phyloP scores from a whole-genome alignment of 768 basidiomycete species.

The Ramaria rubella region DNA sequence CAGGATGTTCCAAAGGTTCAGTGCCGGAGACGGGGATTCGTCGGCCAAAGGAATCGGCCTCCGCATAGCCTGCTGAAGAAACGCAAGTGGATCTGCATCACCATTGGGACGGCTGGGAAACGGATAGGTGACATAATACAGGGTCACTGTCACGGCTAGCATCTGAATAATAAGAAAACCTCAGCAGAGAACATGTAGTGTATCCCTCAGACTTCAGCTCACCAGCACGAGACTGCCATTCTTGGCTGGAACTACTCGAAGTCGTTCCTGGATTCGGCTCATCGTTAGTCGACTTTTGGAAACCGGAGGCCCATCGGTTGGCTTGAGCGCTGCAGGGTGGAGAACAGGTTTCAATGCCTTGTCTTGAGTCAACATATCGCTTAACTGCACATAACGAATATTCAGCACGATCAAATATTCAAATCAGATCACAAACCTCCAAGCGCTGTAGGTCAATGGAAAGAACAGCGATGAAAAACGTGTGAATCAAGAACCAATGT shows the following conservation, averaged over 20 bases:
- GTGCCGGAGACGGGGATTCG: slow-evolving; percentile 43
- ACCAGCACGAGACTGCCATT: slow-evolving; percentile 70
- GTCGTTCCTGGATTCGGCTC: slow-evolving; percentile 33
- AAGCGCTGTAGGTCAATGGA: slow-evolving; percentile 94
- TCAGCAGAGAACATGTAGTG: background rate
- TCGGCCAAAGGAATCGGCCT: background rate
- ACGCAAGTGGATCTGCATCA: slow-evolving; percentile 9
- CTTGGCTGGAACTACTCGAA: slow-evolving; percentile 63
- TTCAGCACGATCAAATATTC: slow-evolving; percentile 9
- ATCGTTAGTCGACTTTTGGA: slow-evolving; percentile 5
- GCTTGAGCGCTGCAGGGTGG: slow-evolving; percentile 27
- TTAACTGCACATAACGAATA: slow-evolving; percentile 43
- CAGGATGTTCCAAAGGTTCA: slow-evolving; percentile 68
- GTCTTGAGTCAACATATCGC: slow-evolving; percentile 78
- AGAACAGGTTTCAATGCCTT: slow-evolving; percentile 45
- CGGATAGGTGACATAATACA: slow-evolving; percentile 68
- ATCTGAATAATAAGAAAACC: slow-evolving; percentile 42
- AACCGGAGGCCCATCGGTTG: background rate
- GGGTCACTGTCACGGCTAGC: slow-evolving; percentile 64
- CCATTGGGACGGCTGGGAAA: slow-evolving; percentile 20
- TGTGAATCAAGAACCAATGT: slow-evolving; percentile 96
- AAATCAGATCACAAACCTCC: slow-evolving; percentile 45
- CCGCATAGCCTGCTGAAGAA: slow-evolving; percentile 6
- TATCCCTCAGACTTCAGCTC: background rate
- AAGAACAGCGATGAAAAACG: slow-evolving; percentile 90